These are phyloP conservation scores for Meyerozyma guilliermondii DNA, from an alignment of 1,139 yeast species.

Conservation along the genomic window DNA sequence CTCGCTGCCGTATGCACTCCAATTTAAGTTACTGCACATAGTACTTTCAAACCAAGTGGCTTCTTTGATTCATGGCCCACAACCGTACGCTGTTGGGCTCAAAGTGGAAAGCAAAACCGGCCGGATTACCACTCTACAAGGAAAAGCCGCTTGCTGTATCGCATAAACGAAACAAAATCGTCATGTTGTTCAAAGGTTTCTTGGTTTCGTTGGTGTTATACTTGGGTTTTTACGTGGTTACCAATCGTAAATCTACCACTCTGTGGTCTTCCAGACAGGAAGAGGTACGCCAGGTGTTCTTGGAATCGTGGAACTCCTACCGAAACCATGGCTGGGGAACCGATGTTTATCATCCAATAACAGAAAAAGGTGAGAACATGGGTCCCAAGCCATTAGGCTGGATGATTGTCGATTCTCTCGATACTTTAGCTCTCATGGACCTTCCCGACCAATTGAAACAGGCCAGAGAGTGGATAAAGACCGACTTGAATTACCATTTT, in stretches of 20 bases:
- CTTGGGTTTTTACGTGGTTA: conserved; percentile 22
- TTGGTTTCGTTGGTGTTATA: conserved; percentile 36
- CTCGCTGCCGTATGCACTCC: neutral
- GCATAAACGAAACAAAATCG: conserved; percentile 5
- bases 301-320: conserved; percentile 78
- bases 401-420: conserved; percentile 89
- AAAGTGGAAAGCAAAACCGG: conserved; percentile 1
- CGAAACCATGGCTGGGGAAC: conserved; percentile 78
- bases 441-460: conserved; percentile 57
- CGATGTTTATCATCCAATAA: conserved; percentile 60
- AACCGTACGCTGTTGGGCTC: neutral
- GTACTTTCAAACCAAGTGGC: neutral
- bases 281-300: conserved; percentile 59
- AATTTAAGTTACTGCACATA: neutral
- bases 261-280: conserved; percentile 44
- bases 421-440: conserved; percentile 80
- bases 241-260: conserved; percentile 4
- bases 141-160: conserved; percentile 23
- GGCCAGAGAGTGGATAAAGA: conserved; percentile 73
- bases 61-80: neutral
- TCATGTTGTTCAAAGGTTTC: conserved; percentile 42
- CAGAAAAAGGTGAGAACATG: conserved; percentile 67
- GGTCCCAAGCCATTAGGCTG: conserved; percentile 85
- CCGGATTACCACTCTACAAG: conserved; percentile 33
- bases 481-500: conserved; percentile 42